Evolutionary conservation across 192 early-diverging fungal species (phyloP), one percentile per base, ranked within the genome.

Genomic region (Gaertneriomyces sp.): DNA sequence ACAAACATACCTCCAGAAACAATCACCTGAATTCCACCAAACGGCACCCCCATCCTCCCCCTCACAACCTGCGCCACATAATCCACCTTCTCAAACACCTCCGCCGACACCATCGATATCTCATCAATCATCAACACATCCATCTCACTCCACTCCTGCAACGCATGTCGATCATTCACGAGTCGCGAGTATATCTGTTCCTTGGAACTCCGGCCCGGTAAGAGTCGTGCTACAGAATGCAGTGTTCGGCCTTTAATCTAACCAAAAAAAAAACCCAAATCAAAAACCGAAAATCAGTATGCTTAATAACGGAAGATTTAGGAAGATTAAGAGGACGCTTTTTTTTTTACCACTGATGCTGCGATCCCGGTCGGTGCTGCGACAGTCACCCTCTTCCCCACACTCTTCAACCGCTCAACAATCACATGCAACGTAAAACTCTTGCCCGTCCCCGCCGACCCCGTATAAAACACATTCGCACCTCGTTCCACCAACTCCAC

Each of bases 321-420:
- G n/a, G n/a, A n/a, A n/a, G n/a, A n/a, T n/a, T n/a, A n/a, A n/a
- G n/a, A n/a, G n/a, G n/a, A n/a, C 25, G 25, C 25, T 33, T 33
- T 33, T 33, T 33, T 20, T 45, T 55, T 7, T 45, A 77, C 65
- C 61, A 68, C 71, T 17, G 71, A 17, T 7, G 77, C 77, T 8
- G 77, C 77, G 41, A 79, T 72, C 8, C 77, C 77, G 4, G 77
- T 80, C 2, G 79, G 79, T 38, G 79, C 78, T 6, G 61, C 53
- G 1, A 50, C 61, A 6, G 61, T 40, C 6, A 63, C 47, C 7
- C 53, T 63, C 12, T 51, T 38, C 5, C 61, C 50, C 47, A 42
- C 40, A 0, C 2, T 19, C 33, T 38, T 25, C 6, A 63, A 42
- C 17, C 53, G 61, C 5, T 49, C 12, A 14, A 63, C 61, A 19